phyloP scores from a whole-genome alignment of 352 stramenopile species.

The Globisporangium paroecandrum region DNA sequence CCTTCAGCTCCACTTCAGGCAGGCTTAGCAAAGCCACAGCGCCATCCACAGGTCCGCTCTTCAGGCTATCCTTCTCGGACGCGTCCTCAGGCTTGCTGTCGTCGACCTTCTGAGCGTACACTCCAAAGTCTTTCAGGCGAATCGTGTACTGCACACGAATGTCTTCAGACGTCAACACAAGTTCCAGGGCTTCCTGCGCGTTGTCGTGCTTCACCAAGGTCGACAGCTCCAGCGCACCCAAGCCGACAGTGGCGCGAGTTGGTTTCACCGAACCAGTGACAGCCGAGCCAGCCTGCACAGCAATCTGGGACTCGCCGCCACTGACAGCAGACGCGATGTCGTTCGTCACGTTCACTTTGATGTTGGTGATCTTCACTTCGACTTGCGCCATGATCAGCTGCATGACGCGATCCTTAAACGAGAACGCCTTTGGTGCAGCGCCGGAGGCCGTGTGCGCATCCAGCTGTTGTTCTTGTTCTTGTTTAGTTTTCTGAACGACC shows the following conservation, averaged over 20 bases:
- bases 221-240: slow-evolving; percentile 38
- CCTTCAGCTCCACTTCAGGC: slow-evolving; percentile 36
- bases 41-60: slow-evolving; percentile 20
- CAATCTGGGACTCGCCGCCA: slow-evolving; percentile 18
- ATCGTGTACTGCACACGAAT: slow-evolving; percentile 50
- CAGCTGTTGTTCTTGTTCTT: slow-evolving; percentile 30
- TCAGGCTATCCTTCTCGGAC: slow-evolving; percentile 21
- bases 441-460: slow-evolving; percentile 8
- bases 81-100: slow-evolving; percentile 10
- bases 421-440: slow-evolving; percentile 29
- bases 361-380: slow-evolving; percentile 45
- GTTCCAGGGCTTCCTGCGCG: slow-evolving; percentile 36
- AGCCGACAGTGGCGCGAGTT: slow-evolving; percentile 31
- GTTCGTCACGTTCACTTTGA: slow-evolving; percentile 37
- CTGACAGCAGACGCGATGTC: slow-evolving; percentile 22
- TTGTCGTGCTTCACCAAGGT: slow-evolving; percentile 47
- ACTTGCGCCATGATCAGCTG: slow-evolving; percentile 60
- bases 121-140: slow-evolving; percentile 43
- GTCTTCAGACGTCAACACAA: slow-evolving; percentile 46
- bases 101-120: slow-evolving; percentile 33
- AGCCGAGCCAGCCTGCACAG: background rate
- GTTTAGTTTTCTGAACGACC: slow-evolving; percentile 27
- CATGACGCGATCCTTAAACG: slow-evolving; percentile 61
- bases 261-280: slow-evolving; percentile 18
- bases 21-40: slow-evolving; percentile 34